Base-by-base conservation (phyloP, 2,329 filamentous ascomycete genomes). In the Pseudocercospora cruenta region DNA sequence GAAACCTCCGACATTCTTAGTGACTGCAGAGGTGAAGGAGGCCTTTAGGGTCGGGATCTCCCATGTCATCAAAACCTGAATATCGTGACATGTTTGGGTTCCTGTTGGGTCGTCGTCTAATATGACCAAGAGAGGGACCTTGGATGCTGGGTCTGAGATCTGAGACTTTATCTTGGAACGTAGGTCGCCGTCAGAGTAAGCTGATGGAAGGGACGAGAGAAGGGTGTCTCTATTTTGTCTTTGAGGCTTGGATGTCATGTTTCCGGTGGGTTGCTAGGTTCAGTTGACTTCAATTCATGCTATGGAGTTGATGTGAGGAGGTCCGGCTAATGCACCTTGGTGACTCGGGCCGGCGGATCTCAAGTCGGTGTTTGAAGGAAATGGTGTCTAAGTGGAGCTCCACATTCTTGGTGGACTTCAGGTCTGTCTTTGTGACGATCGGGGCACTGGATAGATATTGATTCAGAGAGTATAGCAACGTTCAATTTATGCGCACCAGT, bases 31-130 rank as follows among this genome's bases (percentile, higher is more conserved):
- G 2, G 72, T 73, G 67, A 87, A 83, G 70, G 86, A 83, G 7
- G 72, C 67, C 2, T 74, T 75, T 1, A 87, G 77, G 0, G 80
- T 82, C 1, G 76, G 69, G 5, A 80, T 69, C 64, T 84, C 82
- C 85, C 85, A 88, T 4, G 83, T 82, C 0, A 84, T 85, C 21
- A 88, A 78, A 1, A 88, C 84, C 58, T 79, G 76, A 66, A 88
- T 83, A 69, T 84, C 81, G 73, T 87, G 84, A 74, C 85, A 87
- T n/a, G 86, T 88, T 71, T 88, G 86, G 0, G 85, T 88, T n/a
- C 85, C 85, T 0, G 86, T 88, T 1, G 67, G 67, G 55, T 68
- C 67, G 39, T 68, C 67, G 58, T 68, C 67, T 22, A 68, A 64
- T 14, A 66, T 55, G 8, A 67, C 43, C 8, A 65, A 43, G 10